Conservation (phyloP, 2,329 filamentous ascomycete species). For the Neofusicoccum cordaticola region DNA sequence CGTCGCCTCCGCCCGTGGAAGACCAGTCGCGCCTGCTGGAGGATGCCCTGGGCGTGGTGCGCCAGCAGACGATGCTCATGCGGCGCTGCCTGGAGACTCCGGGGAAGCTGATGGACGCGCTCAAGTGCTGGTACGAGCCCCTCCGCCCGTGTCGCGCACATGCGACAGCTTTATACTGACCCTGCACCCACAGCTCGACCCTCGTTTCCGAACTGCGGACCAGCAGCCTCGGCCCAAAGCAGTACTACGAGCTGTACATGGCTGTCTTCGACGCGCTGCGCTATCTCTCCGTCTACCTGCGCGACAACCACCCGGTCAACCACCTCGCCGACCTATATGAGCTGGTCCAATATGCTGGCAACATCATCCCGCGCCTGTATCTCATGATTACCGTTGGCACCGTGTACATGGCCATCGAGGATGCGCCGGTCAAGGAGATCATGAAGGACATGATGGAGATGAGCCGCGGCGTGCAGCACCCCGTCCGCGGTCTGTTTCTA, state of each 20-base stretch:
- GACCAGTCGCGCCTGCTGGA: conserved; percentile 84
- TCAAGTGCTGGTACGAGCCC: conserved; percentile 85
- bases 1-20: conserved; percentile 50
- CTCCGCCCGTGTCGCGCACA: not conserved
- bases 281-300: conserved; percentile 92
- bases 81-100: conserved; percentile 95
- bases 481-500: conserved; percentile 89
- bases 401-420: conserved; percentile 97
- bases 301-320: conserved; percentile 95
- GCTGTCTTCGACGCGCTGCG: conserved; percentile 96
- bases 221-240: conserved; percentile 94
- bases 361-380: conserved; percentile 93
- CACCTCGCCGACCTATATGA: conserved; percentile 98
- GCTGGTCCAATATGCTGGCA: conserved; percentile 95
- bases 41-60: conserved; percentile 93
- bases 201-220: conserved; percentile 97
- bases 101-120: conserved; percentile 98
- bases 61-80: conserved; percentile 96
- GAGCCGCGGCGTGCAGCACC: conserved; percentile 96
- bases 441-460: conserved; percentile 99
- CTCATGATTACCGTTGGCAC: conserved; percentile 99
- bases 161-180: conserved; percentile 1
- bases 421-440: conserved; percentile 97
- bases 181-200: conserved; percentile 67
- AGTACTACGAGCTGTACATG: conserved; percentile 99